Conservation (phyloP, 75 land plant genomes). For the Pinus albicaulis region DNA sequence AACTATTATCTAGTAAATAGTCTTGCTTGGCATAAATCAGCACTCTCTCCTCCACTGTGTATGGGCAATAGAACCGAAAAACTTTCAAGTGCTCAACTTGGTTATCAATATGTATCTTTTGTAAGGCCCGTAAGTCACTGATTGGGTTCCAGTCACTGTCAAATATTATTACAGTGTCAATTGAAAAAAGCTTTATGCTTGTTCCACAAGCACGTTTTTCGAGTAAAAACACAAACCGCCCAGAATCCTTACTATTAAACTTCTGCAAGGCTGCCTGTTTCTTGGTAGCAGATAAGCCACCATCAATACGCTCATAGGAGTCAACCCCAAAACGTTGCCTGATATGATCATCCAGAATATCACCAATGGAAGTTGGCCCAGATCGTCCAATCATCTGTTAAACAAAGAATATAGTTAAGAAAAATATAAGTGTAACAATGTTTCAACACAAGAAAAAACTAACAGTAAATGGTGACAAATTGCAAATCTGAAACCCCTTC, state of each 20-base stretch:
- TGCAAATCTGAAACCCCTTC: background rate
- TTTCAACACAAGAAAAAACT: background rate
- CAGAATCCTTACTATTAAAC: conserved; percentile 66
- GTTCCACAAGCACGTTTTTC: conserved; percentile 63
- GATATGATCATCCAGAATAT: conserved; percentile 82
- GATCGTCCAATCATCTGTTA: conserved; percentile 34
- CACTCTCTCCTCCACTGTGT: conserved; percentile 73
- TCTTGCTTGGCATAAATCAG: conserved; percentile 53
- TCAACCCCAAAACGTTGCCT: conserved; percentile 79
- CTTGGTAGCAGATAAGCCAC: conserved; percentile 28
- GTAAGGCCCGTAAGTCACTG: conserved; percentile 63
- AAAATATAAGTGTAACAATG: background rate
- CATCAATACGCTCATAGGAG: conserved; percentile 84
- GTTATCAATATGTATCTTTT: conserved; percentile 45
- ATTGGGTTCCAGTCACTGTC: conserved; percentile 89
- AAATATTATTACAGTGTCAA: conserved; percentile 71
- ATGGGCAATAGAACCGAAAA: conserved; percentile 65
- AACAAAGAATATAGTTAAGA: background rate
- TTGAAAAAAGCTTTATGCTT: conserved; percentile 58
- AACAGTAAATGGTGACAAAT: background rate
- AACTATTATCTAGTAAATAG: conserved; percentile 29
- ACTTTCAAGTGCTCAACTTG: conserved; percentile 49
- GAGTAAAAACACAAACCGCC: conserved; percentile 75
- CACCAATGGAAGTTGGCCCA: conserved; percentile 40
- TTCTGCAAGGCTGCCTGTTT: conserved; percentile 53